A percentile compares a stretch with the other conserved stretches of the same genome.
These are phyloP conservation scores for Aureobasidium sp. DNA, from an alignment of 2,329 filamentous ascomycete species.

Conservation along the genomic window DNA sequence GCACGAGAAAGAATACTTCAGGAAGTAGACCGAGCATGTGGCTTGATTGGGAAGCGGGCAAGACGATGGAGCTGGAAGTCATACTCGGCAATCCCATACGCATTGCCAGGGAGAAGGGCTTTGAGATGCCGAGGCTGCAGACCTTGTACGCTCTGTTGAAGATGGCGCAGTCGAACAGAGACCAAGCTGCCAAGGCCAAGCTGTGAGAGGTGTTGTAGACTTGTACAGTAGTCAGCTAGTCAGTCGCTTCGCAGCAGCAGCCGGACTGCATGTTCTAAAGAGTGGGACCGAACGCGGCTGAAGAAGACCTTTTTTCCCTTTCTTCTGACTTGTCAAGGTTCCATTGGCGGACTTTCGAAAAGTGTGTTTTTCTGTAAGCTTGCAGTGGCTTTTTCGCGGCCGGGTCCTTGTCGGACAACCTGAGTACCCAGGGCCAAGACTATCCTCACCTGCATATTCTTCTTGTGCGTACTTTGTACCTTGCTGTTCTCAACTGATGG, in stretches of 20 bases:
- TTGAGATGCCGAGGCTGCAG: constrained; percentile 59
- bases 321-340: not conserved
- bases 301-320: not conserved
- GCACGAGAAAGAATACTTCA: constrained; percentile 52
- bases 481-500: not conserved
- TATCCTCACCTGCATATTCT: not conserved
- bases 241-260: not conserved
- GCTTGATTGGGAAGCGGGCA: constrained; percentile 41
- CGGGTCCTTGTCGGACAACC: not conserved
- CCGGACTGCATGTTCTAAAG: not conserved
- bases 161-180: constrained; percentile 51
- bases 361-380: not conserved
- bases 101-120: constrained; percentile 53
- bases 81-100: constrained; percentile 63
- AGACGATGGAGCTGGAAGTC: constrained; percentile 62
- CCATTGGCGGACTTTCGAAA: constrained; percentile 3
- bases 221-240: not conserved
- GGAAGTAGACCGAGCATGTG: constrained; percentile 60
- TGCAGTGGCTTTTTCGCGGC: not conserved
- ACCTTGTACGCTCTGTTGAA: constrained; percentile 57
- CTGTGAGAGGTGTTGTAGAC: not conserved
- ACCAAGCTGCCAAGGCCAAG: constrained; percentile 19
- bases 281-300: not conserved
- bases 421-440: not conserved
- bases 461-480: not conserved